Evolutionary conservation across 2,329 filamentous ascomycete genomes (phyloP).

Genomic region (Fusarium transvaalense): DNA sequence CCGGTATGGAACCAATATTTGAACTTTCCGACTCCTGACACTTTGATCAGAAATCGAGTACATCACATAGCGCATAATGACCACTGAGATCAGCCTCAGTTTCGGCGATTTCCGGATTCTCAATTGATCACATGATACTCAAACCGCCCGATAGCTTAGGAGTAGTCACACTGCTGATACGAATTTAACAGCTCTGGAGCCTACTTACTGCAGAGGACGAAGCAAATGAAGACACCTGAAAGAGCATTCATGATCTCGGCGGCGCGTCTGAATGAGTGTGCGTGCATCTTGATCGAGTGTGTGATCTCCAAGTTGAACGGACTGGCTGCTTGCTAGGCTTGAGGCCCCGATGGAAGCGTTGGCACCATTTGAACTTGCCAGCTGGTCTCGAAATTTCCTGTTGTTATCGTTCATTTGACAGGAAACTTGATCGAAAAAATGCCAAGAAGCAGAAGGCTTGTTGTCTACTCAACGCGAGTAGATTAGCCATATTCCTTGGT

Average conservation of each 20-base stretch:
- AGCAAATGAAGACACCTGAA: neutral
- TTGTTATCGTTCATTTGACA: neutral
- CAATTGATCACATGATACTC: neutral
- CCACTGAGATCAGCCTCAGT: neutral
- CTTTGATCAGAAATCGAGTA: neutral
- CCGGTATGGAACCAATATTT: neutral
- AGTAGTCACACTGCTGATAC: slow-evolving; percentile 6
- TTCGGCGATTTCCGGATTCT: neutral
- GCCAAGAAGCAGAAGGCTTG: neutral
- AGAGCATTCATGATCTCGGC: slow-evolving; percentile 13
- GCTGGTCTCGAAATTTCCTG: too few relatives aligned
- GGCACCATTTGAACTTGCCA: neutral
- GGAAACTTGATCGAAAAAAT: neutral
- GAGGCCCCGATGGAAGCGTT: neutral
- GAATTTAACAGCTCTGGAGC: neutral
- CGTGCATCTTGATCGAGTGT: neutral
- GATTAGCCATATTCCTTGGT: neutral
- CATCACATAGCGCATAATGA: neutral
- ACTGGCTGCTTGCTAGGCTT: neutral
- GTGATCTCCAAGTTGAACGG: neutral
- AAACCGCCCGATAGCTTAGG: neutral
- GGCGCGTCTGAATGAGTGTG: neutral
- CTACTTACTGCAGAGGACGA: neutral
- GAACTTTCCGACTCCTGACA: neutral
- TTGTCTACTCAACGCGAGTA: neutral